A percentile compares a stretch with the other conserved stretches of the same genome.
Conservation (phyloP, 768 basidiomycete genomes). For the Steccherinum ochraceum region DNA sequence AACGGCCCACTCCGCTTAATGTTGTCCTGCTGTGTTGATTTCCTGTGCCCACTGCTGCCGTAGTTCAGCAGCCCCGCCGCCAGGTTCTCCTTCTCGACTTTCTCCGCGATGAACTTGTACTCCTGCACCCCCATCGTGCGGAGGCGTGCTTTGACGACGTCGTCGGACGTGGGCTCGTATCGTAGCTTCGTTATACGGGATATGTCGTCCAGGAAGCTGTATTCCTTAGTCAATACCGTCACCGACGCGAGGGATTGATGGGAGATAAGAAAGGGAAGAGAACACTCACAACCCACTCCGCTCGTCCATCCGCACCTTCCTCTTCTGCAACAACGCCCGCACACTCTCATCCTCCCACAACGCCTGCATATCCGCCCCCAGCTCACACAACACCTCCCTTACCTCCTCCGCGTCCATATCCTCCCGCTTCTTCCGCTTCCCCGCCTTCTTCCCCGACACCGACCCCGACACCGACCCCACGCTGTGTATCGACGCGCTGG, state of each 20-base stretch:
- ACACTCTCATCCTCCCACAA: not conserved
- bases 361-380: not conserved
- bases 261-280: not conserved
- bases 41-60: not conserved
- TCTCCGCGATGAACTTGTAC: slow-evolving; percentile 41
- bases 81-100: not conserved
- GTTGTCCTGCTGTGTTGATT: not conserved
- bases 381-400: not conserved
- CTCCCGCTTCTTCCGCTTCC: not conserved
- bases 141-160: slow-evolving; percentile 73
- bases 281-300: not conserved
- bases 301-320: not conserved
- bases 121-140: slow-evolving; percentile 77
- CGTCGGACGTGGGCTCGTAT: slow-evolving; percentile 69
- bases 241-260: not conserved
- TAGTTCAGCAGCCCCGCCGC: not conserved
- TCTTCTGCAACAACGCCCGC: not conserved
- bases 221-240: not conserved
- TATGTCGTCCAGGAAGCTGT: slow-evolving; percentile 65
- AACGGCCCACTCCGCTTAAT: not conserved
- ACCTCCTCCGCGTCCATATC: not conserved
- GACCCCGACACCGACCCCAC: not conserved
- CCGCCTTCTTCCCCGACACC: not conserved
- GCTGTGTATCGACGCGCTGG: not conserved
- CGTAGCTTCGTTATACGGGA: slow-evolving; percentile 55